Conservation (phyloP, 2,329 filamentous ascomycete species). For the Pleomassaria siparia region DNA sequence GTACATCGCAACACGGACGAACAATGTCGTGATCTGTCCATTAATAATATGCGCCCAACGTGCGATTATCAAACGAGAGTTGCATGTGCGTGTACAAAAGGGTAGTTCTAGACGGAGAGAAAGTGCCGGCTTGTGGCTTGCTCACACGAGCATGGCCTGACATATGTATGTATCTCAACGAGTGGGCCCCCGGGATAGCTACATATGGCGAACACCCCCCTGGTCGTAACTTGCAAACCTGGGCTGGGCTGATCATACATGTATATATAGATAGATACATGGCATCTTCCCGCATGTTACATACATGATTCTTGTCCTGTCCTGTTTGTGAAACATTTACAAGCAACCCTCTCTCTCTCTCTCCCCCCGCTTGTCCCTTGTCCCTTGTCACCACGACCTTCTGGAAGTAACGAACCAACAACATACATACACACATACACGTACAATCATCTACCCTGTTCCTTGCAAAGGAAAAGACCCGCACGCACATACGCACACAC, state of each 20-base stretch:
- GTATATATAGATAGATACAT: neutral
- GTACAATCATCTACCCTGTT: neutral
- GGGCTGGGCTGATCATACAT: neutral
- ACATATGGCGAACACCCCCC: conserved; percentile 4
- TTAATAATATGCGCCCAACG: conserved; percentile 1
- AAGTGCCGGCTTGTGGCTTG: conserved; percentile 8
- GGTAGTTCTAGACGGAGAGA: neutral
- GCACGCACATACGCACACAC: conserved; percentile 5
- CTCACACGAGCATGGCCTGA: conserved; percentile 21
- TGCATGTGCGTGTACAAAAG: neutral
- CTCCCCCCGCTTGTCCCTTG: too few species aligned
- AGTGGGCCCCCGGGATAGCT: too few species aligned
- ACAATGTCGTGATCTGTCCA: conserved; percentile 12
- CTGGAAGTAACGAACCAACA: too few species aligned
- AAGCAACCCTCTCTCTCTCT: too few species aligned
- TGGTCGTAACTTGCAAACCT: neutral
- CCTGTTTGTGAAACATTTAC: too few species aligned
- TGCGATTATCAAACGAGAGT: conserved; percentile 5
- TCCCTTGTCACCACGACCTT: too few species aligned
- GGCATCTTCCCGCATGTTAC: conserved; percentile 1
- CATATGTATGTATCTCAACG: neutral
- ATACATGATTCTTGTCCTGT: too few species aligned
- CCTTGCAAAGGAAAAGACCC: neutral
- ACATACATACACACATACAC: neutral
- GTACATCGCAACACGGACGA: conserved; percentile 4